Conservation (phyloP, 306 rosid genomes). For the Vigna reflexopilosa region DNA sequence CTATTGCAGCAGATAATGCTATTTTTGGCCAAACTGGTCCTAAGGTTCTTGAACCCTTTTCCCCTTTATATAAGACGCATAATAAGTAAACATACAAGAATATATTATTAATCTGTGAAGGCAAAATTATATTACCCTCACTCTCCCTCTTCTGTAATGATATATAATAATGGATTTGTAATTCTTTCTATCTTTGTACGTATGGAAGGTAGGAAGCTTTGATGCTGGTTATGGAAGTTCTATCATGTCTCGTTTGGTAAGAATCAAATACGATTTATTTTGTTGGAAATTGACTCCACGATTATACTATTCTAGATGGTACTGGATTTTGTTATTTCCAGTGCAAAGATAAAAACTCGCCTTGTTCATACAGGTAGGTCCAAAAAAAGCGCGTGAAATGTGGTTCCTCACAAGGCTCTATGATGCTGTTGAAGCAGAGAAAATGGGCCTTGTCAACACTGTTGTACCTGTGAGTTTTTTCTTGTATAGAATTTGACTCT, state of each 20-base stretch:
- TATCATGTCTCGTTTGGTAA: constrained; percentile 92
- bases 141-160: background rate
- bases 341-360: background rate
- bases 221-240: constrained; percentile 99
- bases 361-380: constrained; percentile 67
- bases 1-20: constrained; percentile 93
- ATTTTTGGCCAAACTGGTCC: constrained; percentile 99
- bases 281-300: constrained; percentile 5
- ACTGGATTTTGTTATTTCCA: constrained; percentile 12
- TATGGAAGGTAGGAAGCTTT: constrained; percentile 88
- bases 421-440: constrained; percentile 86
- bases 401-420: constrained; percentile 92
- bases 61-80: constrained; percentile 4
- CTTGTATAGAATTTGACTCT: background rate
- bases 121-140: background rate
- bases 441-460: constrained; percentile 93
- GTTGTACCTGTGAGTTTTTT: constrained; percentile 74
- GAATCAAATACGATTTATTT: constrained; percentile 24
- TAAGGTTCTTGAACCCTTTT: constrained; percentile 61
- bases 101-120: background rate
- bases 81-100: constrained; percentile 23
- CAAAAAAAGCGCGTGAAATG: constrained; percentile 90
- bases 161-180: background rate
- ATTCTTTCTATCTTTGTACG: constrained; percentile 15
- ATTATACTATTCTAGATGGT: constrained; percentile 8